Conservation (phyloP, 306 rosid genomes). For the Albizia julibrissin region DNA sequence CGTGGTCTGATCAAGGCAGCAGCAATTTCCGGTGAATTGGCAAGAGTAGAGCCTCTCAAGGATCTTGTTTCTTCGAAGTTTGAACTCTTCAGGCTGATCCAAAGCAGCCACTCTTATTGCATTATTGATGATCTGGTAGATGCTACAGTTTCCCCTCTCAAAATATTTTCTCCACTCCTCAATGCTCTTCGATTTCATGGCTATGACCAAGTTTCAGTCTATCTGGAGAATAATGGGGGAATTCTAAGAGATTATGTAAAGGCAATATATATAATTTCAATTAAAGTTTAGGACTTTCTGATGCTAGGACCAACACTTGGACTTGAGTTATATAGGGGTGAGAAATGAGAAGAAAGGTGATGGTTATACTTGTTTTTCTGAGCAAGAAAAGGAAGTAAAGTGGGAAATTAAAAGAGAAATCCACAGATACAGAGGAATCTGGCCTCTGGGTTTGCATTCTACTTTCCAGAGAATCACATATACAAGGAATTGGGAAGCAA, state of each 20-base stretch:
- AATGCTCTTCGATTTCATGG: background rate
- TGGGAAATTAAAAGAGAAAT: background rate
- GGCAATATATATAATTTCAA: background rate
- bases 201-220: background rate
- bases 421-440: background rate
- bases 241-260: background rate
- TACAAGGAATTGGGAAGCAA: background rate
- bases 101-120: constrained; percentile 31
- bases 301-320: background rate
- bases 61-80: constrained; percentile 4
- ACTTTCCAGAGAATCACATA: no score
- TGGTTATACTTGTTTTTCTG: background rate
- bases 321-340: background rate
- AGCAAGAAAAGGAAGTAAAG: background rate
- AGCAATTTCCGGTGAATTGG: background rate
- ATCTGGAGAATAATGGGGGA: background rate
- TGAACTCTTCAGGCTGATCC: constrained; percentile 24
- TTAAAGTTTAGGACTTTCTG: background rate
- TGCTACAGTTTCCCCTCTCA: background rate
- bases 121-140: constrained; percentile 27
- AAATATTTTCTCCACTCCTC: constrained; percentile 27
- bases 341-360: background rate
- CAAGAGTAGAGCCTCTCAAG: constrained; percentile 7
- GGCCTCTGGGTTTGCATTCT: background rate
- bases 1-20: background rate